These are phyloP conservation scores for Fagopyrum homotropicum DNA, from an alignment of 148 eudicot species.

Conservation along the genomic window DNA sequence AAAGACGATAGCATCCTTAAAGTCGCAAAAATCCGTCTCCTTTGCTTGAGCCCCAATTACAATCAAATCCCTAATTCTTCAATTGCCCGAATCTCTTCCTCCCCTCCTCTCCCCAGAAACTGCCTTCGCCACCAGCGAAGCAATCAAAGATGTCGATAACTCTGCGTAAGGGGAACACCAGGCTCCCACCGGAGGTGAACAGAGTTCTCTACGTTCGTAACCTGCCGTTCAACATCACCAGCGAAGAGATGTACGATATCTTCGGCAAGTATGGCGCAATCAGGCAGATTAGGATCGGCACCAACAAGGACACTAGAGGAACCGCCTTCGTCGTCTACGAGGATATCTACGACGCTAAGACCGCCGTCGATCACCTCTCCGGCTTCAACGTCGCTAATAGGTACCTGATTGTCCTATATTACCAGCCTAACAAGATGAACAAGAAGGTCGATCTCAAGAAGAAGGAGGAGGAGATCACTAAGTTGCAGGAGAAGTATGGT, in stretches of 20 bases:
- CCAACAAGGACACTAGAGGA: slow-evolving; percentile 67
- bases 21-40: background rate
- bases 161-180: slow-evolving; percentile 52
- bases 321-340: slow-evolving; percentile 76
- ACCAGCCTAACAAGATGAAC: slow-evolving; percentile 78
- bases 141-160: slow-evolving; percentile 36
- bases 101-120: background rate
- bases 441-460: slow-evolving; percentile 75
- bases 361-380: slow-evolving; percentile 68
- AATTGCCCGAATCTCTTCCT: background rate
- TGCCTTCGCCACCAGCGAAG: background rate
- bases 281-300: slow-evolving; percentile 63
- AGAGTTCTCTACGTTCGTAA: slow-evolving; percentile 55
- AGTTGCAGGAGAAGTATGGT: slow-evolving; percentile 77
- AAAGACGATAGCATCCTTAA: background rate
- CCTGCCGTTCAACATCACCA: slow-evolving; percentile 70
- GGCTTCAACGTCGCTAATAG: slow-evolving; percentile 80
- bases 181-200: slow-evolving; percentile 73
- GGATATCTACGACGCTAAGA: slow-evolving; percentile 80
- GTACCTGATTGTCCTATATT: slow-evolving; percentile 62
- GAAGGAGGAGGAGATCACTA: slow-evolving; percentile 61
- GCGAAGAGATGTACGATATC: slow-evolving; percentile 87
- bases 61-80: slow-evolving; percentile 6
- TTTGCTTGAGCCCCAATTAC: background rate
- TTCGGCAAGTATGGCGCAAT: slow-evolving; percentile 85